phyloP scores from a whole-genome alignment of 1,139 yeast species.

The Suhomyces bokatorum region DNA sequence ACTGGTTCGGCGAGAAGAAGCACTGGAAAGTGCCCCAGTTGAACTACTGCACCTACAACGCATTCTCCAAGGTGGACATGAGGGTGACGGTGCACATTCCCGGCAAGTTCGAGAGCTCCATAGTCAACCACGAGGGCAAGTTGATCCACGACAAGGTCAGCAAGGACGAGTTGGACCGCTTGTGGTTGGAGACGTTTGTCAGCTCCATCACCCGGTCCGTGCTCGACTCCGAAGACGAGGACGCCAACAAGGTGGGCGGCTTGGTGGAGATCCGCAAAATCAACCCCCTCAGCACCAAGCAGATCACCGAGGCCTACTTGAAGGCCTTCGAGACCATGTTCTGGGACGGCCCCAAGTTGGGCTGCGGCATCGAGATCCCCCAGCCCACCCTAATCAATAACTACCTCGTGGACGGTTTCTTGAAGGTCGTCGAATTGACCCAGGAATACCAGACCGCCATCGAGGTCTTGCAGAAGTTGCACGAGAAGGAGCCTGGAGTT shows the following conservation, averaged over 20 bases:
- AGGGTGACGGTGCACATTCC: conserved; percentile 38
- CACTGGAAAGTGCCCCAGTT: conserved; percentile 78
- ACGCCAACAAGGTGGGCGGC: conserved; percentile 52
- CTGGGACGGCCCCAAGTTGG: conserved; percentile 62
- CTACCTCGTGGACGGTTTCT: conserved; percentile 73
- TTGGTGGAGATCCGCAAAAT: conserved; percentile 49
- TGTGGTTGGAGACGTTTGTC: conserved; percentile 71
- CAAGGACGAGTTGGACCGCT: conserved; percentile 36
- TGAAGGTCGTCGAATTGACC: conserved; percentile 64
- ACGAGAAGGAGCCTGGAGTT: conserved; percentile 49
- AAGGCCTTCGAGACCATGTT: conserved; percentile 61
- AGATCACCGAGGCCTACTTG: conserved; percentile 56
- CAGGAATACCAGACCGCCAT: conserved; percentile 62
- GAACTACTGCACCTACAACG: conserved; percentile 48
- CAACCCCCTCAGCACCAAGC: conserved; percentile 57
- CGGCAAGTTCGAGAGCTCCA: conserved; percentile 51
- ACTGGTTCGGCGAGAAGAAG: conserved; percentile 66
- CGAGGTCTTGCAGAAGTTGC: conserved; percentile 48
- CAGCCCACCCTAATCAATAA: conserved; percentile 70
- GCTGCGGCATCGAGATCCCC: conserved; percentile 70
- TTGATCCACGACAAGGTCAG: conserved; percentile 39
- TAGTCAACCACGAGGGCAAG: conserved; percentile 52
- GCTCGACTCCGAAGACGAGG: conserved; percentile 67
- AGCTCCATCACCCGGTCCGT: conserved; percentile 67
- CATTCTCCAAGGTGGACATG: conserved; percentile 41